Percentiles rank a stretch among this genome's conserved stretches.
Conservation (phyloP, 2,329 filamentous ascomycete species). For the Stagonosporopsis chrysanthemi region DNA sequence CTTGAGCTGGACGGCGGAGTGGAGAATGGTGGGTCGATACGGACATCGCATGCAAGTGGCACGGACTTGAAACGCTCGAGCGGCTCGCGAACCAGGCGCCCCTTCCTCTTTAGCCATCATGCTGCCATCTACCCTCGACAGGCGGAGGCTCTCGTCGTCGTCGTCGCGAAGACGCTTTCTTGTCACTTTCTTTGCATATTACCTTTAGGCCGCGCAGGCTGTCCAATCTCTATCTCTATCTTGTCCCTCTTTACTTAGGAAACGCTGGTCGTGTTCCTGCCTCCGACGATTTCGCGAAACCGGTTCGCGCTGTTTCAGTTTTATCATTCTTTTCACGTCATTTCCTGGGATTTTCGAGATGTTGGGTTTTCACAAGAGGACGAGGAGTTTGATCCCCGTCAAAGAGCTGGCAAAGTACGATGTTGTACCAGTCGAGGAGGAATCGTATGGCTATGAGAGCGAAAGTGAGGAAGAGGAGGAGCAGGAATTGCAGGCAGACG, state of each 20-base stretch:
- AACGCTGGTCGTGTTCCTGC: constrained; percentile 18
- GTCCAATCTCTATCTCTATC: constrained; percentile 34
- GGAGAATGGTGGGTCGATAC: constrained; percentile 14
- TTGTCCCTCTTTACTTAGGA: constrained; percentile 14
- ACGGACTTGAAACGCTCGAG: constrained; percentile 23
- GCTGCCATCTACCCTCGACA: constrained; percentile 29
- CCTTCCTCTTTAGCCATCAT: constrained; percentile 17
- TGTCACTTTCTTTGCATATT: constrained; percentile 42
- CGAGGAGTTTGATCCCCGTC: constrained; percentile 53
- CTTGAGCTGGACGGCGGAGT: constrained; percentile 12
- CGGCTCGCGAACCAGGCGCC: constrained; percentile 15
- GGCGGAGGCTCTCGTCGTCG: constrained; percentile 43
- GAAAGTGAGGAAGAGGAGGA: constrained; percentile 40
- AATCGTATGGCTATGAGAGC: constrained; percentile 32
- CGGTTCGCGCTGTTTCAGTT: constrained; percentile 15
- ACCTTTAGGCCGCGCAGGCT: constrained; percentile 37
- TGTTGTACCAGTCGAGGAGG: constrained; percentile 44
- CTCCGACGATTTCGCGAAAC: constrained; percentile 13
- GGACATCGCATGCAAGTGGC: constrained; percentile 20
- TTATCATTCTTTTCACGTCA: constrained; percentile 4
- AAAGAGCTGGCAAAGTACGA: constrained; percentile 53
- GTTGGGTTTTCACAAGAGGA: constrained; percentile 55
- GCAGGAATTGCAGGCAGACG: constrained; percentile 34
- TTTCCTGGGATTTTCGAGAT: constrained; percentile 33
- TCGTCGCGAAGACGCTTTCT: constrained; percentile 28